phyloP scores from a whole-genome alignment of 2,329 filamentous ascomycete species.

The Mycogone perniciosa region DNA sequence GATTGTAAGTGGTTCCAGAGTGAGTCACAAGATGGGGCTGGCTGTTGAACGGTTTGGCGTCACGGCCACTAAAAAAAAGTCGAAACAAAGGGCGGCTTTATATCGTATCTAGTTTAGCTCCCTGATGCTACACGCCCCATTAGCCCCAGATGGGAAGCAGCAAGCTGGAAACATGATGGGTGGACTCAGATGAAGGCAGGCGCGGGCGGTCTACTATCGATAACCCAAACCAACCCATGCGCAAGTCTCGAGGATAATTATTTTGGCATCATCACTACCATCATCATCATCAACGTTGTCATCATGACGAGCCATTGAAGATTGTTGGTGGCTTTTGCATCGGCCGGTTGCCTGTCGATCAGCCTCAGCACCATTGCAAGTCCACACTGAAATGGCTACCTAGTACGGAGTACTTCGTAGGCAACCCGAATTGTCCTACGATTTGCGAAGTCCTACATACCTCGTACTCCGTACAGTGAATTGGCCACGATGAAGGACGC shows the following conservation, averaged over 20 bases:
- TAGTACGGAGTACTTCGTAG: too few relatives aligned
- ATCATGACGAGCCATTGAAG: background rate
- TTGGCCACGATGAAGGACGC: too few relatives aligned
- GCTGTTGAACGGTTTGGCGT: conserved; percentile 1
- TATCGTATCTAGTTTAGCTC: conserved; percentile 2
- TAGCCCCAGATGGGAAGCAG: background rate
- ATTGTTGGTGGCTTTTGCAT: background rate
- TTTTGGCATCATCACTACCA: background rate
- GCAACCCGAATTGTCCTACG: too few relatives aligned
- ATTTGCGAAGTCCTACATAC: too few relatives aligned
- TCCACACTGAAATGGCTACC: too few relatives aligned
- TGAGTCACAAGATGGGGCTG: conserved; percentile 14
- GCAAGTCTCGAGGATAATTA: background rate
- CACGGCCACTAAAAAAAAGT: conserved; percentile 9
- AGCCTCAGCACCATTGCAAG: background rate
- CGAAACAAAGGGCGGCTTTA: conserved; percentile 8
- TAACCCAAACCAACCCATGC: background rate
- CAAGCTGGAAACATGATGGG: background rate
- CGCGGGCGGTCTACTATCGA: background rate
- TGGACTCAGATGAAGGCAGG: background rate
- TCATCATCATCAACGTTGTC: background rate
- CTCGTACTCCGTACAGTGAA: too few relatives aligned
- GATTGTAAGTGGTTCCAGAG: background rate
- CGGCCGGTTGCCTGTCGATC: background rate
- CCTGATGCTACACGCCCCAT: background rate